phyloP scores from a whole-genome alignment of 164 flowering plant genomes.

The Warburgia ugandensis region DNA sequence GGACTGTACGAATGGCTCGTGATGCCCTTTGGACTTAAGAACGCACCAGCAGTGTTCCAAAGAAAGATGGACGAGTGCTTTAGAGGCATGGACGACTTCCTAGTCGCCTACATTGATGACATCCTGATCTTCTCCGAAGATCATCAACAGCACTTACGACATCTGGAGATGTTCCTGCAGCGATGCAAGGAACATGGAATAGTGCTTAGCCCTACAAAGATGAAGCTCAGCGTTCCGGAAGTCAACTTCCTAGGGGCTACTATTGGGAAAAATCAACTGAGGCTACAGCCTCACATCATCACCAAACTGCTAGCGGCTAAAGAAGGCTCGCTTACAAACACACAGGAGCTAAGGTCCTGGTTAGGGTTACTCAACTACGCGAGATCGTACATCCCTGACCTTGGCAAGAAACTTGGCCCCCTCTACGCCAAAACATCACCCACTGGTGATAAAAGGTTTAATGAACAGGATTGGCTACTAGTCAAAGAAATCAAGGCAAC shows the following conservation, averaged over 20 bases:
- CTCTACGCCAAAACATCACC: neutral
- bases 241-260: constrained; percentile 7
- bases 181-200: no score
- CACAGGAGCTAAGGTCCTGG: constrained; percentile 2
- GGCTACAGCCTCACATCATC: constrained; percentile 1
- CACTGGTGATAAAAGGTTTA: constrained; percentile 1
- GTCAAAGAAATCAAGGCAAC: neutral
- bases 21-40: no score
- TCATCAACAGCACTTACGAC: no score
- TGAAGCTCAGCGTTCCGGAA: neutral
- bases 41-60: no score
- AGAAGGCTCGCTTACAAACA: neutral
- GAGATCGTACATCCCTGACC: neutral
- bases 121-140: no score
- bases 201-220: constrained; percentile 11
- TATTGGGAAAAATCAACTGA: neutral
- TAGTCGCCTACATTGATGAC: no score
- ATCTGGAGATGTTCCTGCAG: no score
- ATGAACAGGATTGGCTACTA: neutral
- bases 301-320: neutral
- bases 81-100: no score
- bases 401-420: neutral
- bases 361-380: constrained; percentile 5
- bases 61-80: no score
- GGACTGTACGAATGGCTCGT: no score